phyloP scores from a whole-genome alignment of 768 basidiomycete genomes.

The Calocybe indica region DNA sequence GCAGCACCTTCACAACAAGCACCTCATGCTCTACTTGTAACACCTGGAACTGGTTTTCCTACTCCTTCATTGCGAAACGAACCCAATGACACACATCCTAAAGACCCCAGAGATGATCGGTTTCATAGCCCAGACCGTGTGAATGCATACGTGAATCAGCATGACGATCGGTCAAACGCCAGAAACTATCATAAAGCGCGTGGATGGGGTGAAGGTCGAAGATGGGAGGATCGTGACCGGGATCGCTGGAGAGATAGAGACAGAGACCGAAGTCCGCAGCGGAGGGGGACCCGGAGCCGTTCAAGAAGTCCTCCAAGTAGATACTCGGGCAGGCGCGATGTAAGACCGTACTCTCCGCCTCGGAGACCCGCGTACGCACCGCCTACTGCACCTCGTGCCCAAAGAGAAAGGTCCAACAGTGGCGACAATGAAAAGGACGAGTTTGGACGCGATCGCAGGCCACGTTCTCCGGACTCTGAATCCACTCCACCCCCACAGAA shows the following conservation, averaged over 20 bases:
- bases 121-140: constrained; percentile 46
- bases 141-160: constrained; percentile 40
- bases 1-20: constrained; percentile 20
- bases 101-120: constrained; percentile 39
- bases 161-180: constrained; percentile 41
- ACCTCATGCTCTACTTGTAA: constrained; percentile 24
- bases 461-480: constrained; percentile 34
- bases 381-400: constrained; percentile 14
- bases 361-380: constrained; percentile 32
- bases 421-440: constrained; percentile 62
- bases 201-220: constrained; percentile 43
- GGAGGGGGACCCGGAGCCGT: constrained; percentile 53
- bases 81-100: constrained; percentile 29
- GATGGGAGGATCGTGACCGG: constrained; percentile 59
- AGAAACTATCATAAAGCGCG: constrained; percentile 38
- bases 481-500: constrained; percentile 21
- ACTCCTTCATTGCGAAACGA: constrained; percentile 37
- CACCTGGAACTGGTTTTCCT: constrained; percentile 20
- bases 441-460: constrained; percentile 78
- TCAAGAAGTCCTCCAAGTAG: constrained; percentile 71
- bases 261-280: constrained; percentile 31
- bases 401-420: constrained; percentile 19
- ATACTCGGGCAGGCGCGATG: constrained; percentile 42
- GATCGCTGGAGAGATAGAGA: constrained; percentile 47
- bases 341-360: constrained; percentile 58